These are phyloP conservation scores for Podosphaera aphanis DNA, from an alignment of 2,329 filamentous ascomycete species.

Conservation along the genomic window DNA sequence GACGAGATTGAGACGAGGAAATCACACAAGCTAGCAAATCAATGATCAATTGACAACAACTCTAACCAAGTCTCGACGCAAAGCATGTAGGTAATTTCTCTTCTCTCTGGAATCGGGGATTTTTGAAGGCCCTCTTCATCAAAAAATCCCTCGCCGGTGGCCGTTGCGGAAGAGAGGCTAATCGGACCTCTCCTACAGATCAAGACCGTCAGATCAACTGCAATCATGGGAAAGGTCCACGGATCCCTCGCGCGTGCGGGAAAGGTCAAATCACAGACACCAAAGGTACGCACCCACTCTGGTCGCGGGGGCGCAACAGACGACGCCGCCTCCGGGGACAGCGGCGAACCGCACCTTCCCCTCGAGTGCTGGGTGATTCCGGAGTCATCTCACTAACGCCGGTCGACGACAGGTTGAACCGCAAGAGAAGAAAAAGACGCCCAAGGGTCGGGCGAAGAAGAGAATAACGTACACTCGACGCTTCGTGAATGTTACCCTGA, in stretches of 20 bases:
- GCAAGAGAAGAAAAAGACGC: constrained; percentile 89
- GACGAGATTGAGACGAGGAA: neutral
- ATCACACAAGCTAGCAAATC: neutral
- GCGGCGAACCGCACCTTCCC: too few relatives aligned
- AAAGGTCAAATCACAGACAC: constrained; percentile 95
- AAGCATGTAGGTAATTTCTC: neutral
- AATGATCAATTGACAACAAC: neutral
- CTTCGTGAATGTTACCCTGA: constrained; percentile 95
- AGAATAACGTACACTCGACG: constrained; percentile 86
- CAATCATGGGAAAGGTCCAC: constrained; percentile 81
- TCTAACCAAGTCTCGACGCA: neutral
- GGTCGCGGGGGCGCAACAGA: too few relatives aligned
- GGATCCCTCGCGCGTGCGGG: constrained; percentile 85
- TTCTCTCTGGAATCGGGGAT: neutral
- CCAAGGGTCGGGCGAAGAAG: constrained; percentile 97
- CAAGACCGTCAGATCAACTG: constrained; percentile 15
- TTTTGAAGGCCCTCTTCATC: neutral
- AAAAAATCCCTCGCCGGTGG: too few relatives aligned
- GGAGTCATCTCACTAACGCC: neutral
- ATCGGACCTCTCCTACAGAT: neutral
- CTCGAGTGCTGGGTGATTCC: neutral
- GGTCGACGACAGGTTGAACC: constrained; percentile 41
- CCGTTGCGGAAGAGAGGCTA: neutral
- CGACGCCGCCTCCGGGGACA: too few relatives aligned
- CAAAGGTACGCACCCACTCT: constrained; percentile 40